phyloP scores from a whole-genome alignment of 805 yeast genomes.

The Yamadazyma phyllophila region DNA sequence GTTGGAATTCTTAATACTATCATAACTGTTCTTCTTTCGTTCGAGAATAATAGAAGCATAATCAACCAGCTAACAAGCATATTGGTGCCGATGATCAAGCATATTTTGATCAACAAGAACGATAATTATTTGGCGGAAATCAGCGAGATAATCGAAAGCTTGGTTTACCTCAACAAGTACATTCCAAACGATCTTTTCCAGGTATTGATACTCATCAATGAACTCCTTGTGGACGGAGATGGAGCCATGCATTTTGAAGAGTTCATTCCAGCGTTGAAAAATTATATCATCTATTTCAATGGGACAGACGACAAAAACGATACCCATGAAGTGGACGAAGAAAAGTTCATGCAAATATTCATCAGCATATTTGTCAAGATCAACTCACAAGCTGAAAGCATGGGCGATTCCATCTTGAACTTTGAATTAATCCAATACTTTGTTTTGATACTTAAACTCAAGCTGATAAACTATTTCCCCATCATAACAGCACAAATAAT shows the following conservation, averaged over 20 bases:
- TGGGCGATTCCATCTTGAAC: conserved; percentile 55
- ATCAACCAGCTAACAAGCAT: conserved; percentile 64
- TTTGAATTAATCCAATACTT: conserved; percentile 66
- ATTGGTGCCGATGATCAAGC: conserved; percentile 65
- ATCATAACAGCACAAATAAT: conserved; percentile 5
- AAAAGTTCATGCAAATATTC: conserved; percentile 48
- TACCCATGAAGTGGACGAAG: conserved; percentile 16
- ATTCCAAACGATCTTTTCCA: conserved; percentile 74
- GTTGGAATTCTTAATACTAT: conserved; percentile 78
- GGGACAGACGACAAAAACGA: conserved; percentile 20
- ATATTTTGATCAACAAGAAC: conserved; percentile 61
- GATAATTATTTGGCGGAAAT: conserved; percentile 75
- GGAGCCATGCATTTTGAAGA: conserved; percentile 75
- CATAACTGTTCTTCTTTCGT: conserved; percentile 74
- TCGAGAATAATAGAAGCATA: conserved; percentile 74
- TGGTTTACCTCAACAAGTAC: conserved; percentile 35
- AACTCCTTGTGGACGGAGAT: conserved; percentile 30
- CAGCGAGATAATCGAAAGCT: conserved; percentile 63
- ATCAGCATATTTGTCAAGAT: conserved; percentile 28
- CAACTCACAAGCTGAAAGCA: conserved; percentile 51
- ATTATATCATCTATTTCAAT: conserved; percentile 53
- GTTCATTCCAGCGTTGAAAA: conserved; percentile 67
- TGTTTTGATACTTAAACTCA: conserved; percentile 52
- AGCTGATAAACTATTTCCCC: conserved; percentile 7
- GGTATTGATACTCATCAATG: conserved; percentile 50